Evolutionary conservation across 2,329 filamentous ascomycete genomes (phyloP), one percentile per base, ranked within the genome.

Genomic region (Hymenoscyphus salicellus): DNA sequence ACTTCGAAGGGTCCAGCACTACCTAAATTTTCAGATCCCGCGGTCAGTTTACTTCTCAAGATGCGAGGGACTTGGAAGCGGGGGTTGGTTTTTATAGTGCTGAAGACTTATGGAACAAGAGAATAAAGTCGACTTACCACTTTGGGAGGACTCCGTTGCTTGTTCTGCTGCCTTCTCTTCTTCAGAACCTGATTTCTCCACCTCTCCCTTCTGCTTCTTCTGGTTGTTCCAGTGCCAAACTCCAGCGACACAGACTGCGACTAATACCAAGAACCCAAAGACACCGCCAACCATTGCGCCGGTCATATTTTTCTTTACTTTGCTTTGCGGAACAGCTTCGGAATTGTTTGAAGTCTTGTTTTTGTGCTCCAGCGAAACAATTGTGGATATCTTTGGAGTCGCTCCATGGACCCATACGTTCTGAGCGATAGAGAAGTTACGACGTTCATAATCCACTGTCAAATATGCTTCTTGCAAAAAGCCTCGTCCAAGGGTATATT

Each of bases 391-490:
- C 4, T 62, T 38, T 20, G 56, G 23, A 20, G 71, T 46, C 10
- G 77, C 75, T 23, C 77, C 77, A 61, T 76, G 71, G 41, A 43
- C 52, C 58, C 70, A 78, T 1, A 68, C 65, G 66, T 77, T 78
- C 5, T 76, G 73, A 1, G 76, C 78, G 1, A 79, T 73, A 55
- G 77, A 78, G 62, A 79, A 79, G 1, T 73, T 68, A 8, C 70
- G 68, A n/a, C 75, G 74, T 64, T 79, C 77, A 64, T 78, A 79
- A 68, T 79, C 76, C 26, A 72, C 77, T 7, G 57, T 69, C 17
- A 63, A 78, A 78, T 63, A 70, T 26, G 76, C 75, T 70, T 80
- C 78, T 70, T 80, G 78, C 10, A 80, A 67, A 63, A 80, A 79
- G 10, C 73, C 68, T 57, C 78, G 72, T 16, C 78, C 78, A 36